Conservation (phyloP, 257 asterid genomes). For the Jacaranda mimosifolia region DNA sequence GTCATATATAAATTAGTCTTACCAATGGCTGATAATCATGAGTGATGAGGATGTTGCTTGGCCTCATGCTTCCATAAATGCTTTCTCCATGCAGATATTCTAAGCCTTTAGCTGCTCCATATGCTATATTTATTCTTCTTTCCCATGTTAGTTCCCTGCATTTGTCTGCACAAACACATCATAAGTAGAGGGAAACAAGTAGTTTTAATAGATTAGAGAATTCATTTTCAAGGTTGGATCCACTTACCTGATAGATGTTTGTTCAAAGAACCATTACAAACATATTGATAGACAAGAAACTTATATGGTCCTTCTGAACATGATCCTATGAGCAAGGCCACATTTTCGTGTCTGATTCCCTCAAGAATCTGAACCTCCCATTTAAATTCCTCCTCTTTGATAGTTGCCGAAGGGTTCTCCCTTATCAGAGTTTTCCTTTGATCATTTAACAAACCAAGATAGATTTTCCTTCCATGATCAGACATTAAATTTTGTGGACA, state of each 20-base stretch:
- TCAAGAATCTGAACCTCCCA: slow-evolving; percentile 51
- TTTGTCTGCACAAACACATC: slow-evolving; percentile 41
- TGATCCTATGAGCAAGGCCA: slow-evolving; percentile 58
- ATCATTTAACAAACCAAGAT: slow-evolving; percentile 47
- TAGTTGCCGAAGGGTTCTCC: slow-evolving; percentile 58
- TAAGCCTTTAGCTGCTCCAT: slow-evolving; percentile 63
- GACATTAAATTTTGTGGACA: slow-evolving; percentile 38
- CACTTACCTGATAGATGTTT: slow-evolving; percentile 50
- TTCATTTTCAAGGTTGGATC: no score
- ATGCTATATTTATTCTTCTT: slow-evolving; percentile 52
- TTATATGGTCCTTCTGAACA: slow-evolving; percentile 54
- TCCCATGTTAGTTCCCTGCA: slow-evolving; percentile 59
- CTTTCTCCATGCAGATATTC: slow-evolving; percentile 50
- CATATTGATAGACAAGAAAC: slow-evolving; percentile 58
- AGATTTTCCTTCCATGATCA: slow-evolving; percentile 43
- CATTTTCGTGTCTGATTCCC: slow-evolving; percentile 52
- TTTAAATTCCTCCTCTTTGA: slow-evolving; percentile 47
- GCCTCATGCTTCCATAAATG: slow-evolving; percentile 62
- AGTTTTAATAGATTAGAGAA: neutral
- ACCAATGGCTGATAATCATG: slow-evolving; percentile 68
- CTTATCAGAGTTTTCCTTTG: slow-evolving; percentile 48
- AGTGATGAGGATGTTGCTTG: slow-evolving; percentile 63
- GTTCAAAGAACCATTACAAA: slow-evolving; percentile 61
- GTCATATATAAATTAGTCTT: slow-evolving; percentile 13
- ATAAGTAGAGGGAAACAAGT: no score